Evolutionary conservation across 805 yeast genomes (phyloP), one percentile per base, ranked within the genome.

Genomic region (Lipomyces kockii): DNA sequence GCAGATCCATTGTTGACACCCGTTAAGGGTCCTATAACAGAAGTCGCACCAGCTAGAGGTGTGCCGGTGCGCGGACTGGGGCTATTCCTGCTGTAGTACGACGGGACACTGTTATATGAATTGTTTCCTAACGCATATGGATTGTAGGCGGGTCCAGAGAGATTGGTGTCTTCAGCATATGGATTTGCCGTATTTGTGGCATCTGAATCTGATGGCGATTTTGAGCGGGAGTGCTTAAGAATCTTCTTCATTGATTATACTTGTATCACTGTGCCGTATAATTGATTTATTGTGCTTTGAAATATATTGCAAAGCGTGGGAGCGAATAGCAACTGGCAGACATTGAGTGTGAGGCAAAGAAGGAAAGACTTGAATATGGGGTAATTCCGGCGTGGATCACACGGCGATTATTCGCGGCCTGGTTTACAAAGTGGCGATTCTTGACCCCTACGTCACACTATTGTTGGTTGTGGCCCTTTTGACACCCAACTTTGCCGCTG

Each of bases 121-220:
- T 55, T 66, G 60, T 57, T 66, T 53, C 57, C 60, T 25, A 66
- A 20, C 27, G 67, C 67, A 53, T 63, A 66, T 14, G 70, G 70
- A 43, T 43, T n/a, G 49, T 43, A n/a, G 9, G 22, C 22, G 9
- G 20, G 58, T 64, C 65, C 25, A 17, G 49, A 35, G n/a, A 14
- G 55, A 25, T 29, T 9, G 34, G 6, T n/a, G n/a, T 22, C 34
- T 25, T 27, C 34, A 17, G 25, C 34, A 14, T 25, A 43, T 43
- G 49, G 49, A 43, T 43, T 43, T 17, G 49, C 49, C 49, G 25
- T 43, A 43, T 17, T 43, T 43, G 49, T 0, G 49, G 9, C 29
- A 7, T 25, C 55, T 25, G 55, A 8, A 22, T 52, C 55, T 8
- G 55, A 25, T 2, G 55, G 55, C n/a, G 60, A 56, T 29, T 56